Percentiles rank a stretch among this genome's conserved stretches.
Conservation (phyloP, 2,329 filamentous ascomycete species). For the Huntiella decipiens region DNA sequence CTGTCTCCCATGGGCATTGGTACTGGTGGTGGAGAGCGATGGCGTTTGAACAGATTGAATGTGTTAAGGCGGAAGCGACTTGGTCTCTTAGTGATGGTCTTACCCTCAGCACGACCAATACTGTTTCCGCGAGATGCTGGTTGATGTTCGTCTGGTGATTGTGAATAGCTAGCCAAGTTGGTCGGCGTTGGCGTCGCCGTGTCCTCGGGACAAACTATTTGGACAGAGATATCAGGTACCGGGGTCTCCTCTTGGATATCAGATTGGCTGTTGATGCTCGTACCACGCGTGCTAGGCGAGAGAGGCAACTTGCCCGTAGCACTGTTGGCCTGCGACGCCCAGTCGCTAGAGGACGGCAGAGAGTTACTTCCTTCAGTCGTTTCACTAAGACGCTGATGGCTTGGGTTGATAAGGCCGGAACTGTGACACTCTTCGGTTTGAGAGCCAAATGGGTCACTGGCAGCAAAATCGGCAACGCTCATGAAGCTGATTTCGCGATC, state of each 20-base stretch:
- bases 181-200: constrained; percentile 2
- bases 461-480: constrained; percentile 27
- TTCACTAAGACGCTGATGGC: constrained; percentile 39
- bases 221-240: constrained; percentile 5
- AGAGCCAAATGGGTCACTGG: constrained; percentile 29
- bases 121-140: constrained; percentile 16
- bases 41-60: constrained; percentile 35
- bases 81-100: constrained; percentile 39
- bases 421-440: neutral
- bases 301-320: constrained; percentile 45
- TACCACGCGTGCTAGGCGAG: constrained; percentile 46
- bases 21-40: constrained; percentile 20
- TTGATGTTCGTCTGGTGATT: constrained; percentile 8
- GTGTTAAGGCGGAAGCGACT: constrained; percentile 46
- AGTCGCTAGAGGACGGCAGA: constrained; percentile 34
- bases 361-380: constrained; percentile 38
- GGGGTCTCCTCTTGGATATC: constrained; percentile 32
- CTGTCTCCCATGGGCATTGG: constrained; percentile 4
- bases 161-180: constrained; percentile 7
- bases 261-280: constrained; percentile 43
- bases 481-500: constrained; percentile 20
- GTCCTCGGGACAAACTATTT: constrained; percentile 8
- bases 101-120: constrained; percentile 28
- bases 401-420: constrained; percentile 15
- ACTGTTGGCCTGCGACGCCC: constrained; percentile 43